These are phyloP conservation scores for Sicyos baderoa DNA, from an alignment of 306 rosid species.

Conservation along the genomic window DNA sequence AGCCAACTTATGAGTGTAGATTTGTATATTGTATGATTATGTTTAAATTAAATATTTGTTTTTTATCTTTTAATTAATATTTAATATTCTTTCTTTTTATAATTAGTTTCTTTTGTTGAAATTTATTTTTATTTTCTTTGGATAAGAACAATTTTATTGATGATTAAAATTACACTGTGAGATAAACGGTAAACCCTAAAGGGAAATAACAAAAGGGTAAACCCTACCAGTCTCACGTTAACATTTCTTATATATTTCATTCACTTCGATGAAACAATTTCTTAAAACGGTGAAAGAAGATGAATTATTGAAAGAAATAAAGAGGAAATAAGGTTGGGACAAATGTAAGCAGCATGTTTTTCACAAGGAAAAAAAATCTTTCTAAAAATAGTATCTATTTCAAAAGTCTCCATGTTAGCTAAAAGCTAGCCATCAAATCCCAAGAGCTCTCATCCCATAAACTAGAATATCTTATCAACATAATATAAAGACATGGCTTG, in stretches of 20 bases:
- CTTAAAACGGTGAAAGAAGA: not conserved
- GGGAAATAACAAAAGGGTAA: too few relatives aligned
- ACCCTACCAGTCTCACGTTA: not conserved
- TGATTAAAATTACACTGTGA: too few relatives aligned
- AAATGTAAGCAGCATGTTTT: not conserved
- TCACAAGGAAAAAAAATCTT: not conserved
- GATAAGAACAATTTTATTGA: too few relatives aligned
- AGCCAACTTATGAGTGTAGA: not conserved
- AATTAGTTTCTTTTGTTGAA: not conserved
- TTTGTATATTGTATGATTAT: not conserved
- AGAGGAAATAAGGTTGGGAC: conserved; percentile 3
- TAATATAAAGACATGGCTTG: not conserved
- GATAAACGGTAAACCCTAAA: too few relatives aligned
- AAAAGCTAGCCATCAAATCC: not conserved
- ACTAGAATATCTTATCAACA: not conserved
- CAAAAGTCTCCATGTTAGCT: not conserved
- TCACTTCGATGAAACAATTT: not conserved
- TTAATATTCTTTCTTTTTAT: not conserved
- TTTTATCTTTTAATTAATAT: not conserved
- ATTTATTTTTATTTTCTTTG: too few relatives aligned
- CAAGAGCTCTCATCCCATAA: conserved; percentile 6
- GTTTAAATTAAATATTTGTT: not conserved
- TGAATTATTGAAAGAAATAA: not conserved
- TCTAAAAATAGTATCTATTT: not conserved
- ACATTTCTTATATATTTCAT: not conserved